These are phyloP conservation scores for Debaryomyces udenii DNA, from an alignment of 1,139 yeast species.

Conservation along the genomic window DNA sequence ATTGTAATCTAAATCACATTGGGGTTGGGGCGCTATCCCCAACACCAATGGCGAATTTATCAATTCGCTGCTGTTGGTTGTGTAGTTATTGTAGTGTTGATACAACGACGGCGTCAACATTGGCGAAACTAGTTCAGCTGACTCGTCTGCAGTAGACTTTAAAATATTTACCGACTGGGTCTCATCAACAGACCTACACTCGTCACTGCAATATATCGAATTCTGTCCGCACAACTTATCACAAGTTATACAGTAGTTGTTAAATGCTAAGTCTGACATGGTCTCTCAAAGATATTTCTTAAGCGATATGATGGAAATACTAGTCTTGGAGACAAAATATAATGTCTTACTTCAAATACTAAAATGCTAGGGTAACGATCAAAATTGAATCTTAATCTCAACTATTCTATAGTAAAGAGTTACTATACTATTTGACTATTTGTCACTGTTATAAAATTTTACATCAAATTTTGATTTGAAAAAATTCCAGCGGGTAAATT, in stretches of 20 bases:
- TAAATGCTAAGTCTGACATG: constrained; percentile 49
- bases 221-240: constrained; percentile 58
- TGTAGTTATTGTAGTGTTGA: constrained; percentile 26
- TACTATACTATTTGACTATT: background rate
- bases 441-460: background rate
- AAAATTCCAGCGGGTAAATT: constrained; percentile 6
- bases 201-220: constrained; percentile 62
- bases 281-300: no score
- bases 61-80: constrained; percentile 19
- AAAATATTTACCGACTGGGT: constrained; percentile 17
- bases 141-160: constrained; percentile 11
- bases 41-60: constrained; percentile 25
- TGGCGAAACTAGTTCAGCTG: constrained; percentile 34
- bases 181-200: constrained; percentile 54
- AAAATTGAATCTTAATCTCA: no score
- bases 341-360: constrained; percentile 1
- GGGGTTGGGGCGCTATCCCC: constrained; percentile 13
- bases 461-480: background rate
- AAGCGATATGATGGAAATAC: no score
- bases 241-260: constrained; percentile 68
- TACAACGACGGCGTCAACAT: constrained; percentile 39
- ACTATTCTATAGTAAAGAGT: background rate
- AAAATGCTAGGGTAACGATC: background rate
- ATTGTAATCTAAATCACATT: constrained; percentile 28
- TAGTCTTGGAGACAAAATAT: no score